These are phyloP conservation scores for Cadophora luteo-olivacea DNA, from an alignment of 2,329 filamentous ascomycete species.

Conservation along the genomic window DNA sequence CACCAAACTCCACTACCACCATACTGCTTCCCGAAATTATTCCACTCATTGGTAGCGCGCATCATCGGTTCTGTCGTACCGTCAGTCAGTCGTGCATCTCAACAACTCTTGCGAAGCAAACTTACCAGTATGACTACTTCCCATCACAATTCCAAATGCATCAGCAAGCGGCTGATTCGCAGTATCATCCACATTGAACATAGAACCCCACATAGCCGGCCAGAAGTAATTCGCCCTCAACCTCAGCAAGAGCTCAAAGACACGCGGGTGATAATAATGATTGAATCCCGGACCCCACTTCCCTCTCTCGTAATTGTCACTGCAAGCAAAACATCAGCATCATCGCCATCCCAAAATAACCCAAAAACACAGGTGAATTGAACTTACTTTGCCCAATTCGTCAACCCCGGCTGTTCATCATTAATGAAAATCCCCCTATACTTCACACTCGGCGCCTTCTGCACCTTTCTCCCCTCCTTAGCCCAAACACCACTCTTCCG, in stretches of 20 bases:
- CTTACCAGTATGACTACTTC: slow-evolving; percentile 66
- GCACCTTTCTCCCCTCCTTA: slow-evolving; percentile 50
- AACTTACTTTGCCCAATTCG: slow-evolving; percentile 62
- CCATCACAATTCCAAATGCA: slow-evolving; percentile 76
- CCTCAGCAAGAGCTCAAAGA: slow-evolving; percentile 75
- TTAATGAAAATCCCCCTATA: slow-evolving; percentile 67
- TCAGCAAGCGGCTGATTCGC: slow-evolving; percentile 73
- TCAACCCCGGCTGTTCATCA: slow-evolving; percentile 65
- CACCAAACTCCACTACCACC: slow-evolving; percentile 51
- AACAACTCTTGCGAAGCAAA: background rate
- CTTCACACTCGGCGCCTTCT: slow-evolving; percentile 59
- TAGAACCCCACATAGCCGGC: slow-evolving; percentile 74
- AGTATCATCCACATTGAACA: slow-evolving; percentile 75
- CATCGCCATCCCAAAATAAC: background rate
- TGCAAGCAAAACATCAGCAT: slow-evolving; percentile 30
- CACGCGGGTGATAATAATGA: slow-evolving; percentile 69
- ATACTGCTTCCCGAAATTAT: slow-evolving; percentile 46
- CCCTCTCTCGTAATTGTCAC: slow-evolving; percentile 52
- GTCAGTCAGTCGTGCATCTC: background rate
- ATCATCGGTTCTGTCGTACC: slow-evolving; percentile 67
- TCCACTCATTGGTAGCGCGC: slow-evolving; percentile 64
- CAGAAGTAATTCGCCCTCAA: slow-evolving; percentile 77
- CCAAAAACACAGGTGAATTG: background rate
- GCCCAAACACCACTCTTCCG: slow-evolving; percentile 54
- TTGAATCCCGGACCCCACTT: slow-evolving; percentile 55